Base-by-base conservation (phyloP, 768 basidiomycete species). In the Lentinula lateritia region DNA sequence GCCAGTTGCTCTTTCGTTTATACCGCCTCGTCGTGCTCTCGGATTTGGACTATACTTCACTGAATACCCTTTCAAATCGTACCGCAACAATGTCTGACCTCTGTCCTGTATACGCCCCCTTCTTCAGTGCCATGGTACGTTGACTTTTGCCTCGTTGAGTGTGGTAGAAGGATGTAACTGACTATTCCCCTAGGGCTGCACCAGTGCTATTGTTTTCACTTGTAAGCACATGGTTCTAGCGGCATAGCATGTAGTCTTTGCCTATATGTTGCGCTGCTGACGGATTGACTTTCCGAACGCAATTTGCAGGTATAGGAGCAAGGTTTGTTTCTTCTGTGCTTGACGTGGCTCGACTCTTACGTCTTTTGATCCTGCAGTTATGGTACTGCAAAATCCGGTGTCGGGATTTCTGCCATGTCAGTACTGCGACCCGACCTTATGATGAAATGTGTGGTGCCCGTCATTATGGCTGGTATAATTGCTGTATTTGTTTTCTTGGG, bases 391-490 rank as follows among this genome's bases (percentile, higher is more conserved):
- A 99, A 98, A 79, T 97, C 97, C 68, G 97, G 97, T 71, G 97
- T 94, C 66, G 93, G 94, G 69, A 93, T 97, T 67, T 90, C 94
- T 61, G 95, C 97, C 66, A 98, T 97, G 97, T 93, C 95, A 60
- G 93, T 96, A 67, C 87, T 97, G 62, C 88, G 95, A 65, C 96
- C 95, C 56, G 95, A 96, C 81, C 81, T 89, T 69, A 95, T 98
- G 92, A 96, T 98, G 92, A 94, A 89, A 82, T 95, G 91, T 85
- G 89, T 91, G 66, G 87, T 98, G 57, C 95, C 95, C 50, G 95
- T 98, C 74, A 90, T 99, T 77, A 98, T 98, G 96, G 96, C 96
- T 83, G 96, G 96, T 94, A 98, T 98, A 80, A 97, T 98, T 78
- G 96, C 92, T 74, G 96, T 98, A 67, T 66, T 93, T 87, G 38